These are phyloP conservation scores for Brettanomyces anomalus DNA, from an alignment of 805 yeast genomes.

Conservation along the genomic window DNA sequence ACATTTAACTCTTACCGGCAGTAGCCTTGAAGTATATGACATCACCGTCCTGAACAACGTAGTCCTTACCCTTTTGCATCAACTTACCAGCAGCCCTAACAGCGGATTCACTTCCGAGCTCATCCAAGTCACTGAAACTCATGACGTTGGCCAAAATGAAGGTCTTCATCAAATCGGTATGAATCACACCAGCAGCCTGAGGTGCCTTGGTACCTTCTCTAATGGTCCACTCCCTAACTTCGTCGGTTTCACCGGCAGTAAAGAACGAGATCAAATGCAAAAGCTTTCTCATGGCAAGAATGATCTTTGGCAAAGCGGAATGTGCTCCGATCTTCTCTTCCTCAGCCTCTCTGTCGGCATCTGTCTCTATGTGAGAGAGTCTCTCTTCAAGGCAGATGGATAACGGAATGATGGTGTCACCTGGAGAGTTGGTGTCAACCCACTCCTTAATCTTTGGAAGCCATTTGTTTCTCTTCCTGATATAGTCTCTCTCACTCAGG, in stretches of 20 bases:
- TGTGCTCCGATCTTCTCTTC: constrained; percentile 28
- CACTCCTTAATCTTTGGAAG: constrained; percentile 46
- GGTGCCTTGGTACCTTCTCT: constrained; percentile 71
- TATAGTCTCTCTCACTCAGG: constrained; percentile 62
- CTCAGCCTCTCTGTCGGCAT: constrained; percentile 30
- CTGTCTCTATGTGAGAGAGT: constrained; percentile 78
- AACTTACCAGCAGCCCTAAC: constrained; percentile 53
- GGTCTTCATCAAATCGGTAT: constrained; percentile 73
- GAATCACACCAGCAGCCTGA: constrained; percentile 86
- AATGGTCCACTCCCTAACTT: constrained; percentile 86
- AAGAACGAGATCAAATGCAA: constrained; percentile 72
- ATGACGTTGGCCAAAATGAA: constrained; percentile 72
- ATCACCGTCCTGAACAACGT: constrained; percentile 79
- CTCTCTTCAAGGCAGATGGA: constrained; percentile 89
- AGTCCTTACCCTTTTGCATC: constrained; percentile 65
- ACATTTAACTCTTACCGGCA: constrained; percentile 40
- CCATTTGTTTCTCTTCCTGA: constrained; percentile 43
- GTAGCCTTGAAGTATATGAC: constrained; percentile 65
- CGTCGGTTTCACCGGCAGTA: constrained; percentile 73
- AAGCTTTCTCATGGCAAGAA: constrained; percentile 55
- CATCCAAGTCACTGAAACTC: constrained; percentile 53
- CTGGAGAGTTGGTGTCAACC: constrained; percentile 60
- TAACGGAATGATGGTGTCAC: constrained; percentile 83
- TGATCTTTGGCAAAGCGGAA: constrained; percentile 55
- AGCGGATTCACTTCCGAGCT: constrained; percentile 40